Evolutionary conservation across 2,329 filamentous ascomycete species (phyloP).

Genomic region (Aspergillus sp.): DNA sequence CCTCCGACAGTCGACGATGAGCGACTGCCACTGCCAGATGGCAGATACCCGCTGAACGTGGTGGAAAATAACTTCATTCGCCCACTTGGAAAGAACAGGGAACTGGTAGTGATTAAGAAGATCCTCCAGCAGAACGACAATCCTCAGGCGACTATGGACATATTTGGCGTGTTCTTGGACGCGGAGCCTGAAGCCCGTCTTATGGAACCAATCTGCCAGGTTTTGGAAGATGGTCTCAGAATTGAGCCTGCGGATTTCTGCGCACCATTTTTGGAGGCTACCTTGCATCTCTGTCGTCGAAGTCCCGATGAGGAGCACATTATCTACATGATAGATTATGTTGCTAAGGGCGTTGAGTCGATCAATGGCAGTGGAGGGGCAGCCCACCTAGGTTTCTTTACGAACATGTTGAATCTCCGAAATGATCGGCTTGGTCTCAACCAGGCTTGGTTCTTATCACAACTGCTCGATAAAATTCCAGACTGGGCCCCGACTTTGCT

Average conservation of each 20-base stretch:
- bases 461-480: conserved; percentile 36
- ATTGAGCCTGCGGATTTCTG: conserved; percentile 44
- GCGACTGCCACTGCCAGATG: conserved; percentile 17
- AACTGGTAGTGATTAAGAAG: conserved; percentile 49
- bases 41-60: conserved; percentile 27
- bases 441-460: conserved; percentile 26
- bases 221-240: conserved; percentile 50
- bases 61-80: conserved; percentile 29
- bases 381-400: conserved; percentile 48
- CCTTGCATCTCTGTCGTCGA: conserved; percentile 47
- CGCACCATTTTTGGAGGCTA: conserved; percentile 53
- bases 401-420: conserved; percentile 41
- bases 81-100: conserved; percentile 25
- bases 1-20: conserved; percentile 20
- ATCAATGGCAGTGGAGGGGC: conserved; percentile 43
- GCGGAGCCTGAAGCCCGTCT: conserved; percentile 46
- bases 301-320: conserved; percentile 32
- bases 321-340: conserved; percentile 32
- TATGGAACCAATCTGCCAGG: conserved; percentile 43
- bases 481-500: conserved; percentile 49
- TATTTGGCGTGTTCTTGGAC: conserved; percentile 53
- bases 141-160: conserved; percentile 44
- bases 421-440: conserved; percentile 32
- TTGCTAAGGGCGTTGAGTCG: conserved; percentile 42
- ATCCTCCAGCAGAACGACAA: conserved; percentile 59